These are phyloP conservation scores for Bryum argenteum DNA, from an alignment of 225 moss, liverwort and hornwort genomes.

Conservation along the genomic window DNA sequence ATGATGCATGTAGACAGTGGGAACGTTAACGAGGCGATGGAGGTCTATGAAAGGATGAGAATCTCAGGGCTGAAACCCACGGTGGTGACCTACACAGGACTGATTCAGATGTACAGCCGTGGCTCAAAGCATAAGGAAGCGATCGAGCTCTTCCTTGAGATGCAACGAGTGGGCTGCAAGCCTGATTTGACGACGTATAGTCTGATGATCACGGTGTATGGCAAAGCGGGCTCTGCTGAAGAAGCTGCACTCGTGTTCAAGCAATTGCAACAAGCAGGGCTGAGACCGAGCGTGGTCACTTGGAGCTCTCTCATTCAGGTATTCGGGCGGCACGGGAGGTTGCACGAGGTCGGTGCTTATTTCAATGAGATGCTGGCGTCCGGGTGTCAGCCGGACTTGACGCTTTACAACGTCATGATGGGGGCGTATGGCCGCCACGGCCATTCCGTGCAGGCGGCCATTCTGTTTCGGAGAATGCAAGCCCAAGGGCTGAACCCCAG, in stretches of 20 bases:
- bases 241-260: conserved; percentile 73
- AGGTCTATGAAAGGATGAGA: conserved; percentile 50
- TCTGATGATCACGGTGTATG: conserved; percentile 72
- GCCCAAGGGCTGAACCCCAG: conserved; percentile 70
- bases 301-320: conserved; percentile 94
- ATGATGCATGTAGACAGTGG: conserved; percentile 63
- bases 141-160: conserved; percentile 60
- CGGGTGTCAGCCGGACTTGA: conserved; percentile 72
- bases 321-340: conserved; percentile 65
- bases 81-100: conserved; percentile 72
- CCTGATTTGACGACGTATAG: conserved; percentile 77
- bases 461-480: conserved; percentile 83
- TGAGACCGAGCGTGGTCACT: conserved; percentile 67
- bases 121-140: conserved; percentile 62
- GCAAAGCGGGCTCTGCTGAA: conserved; percentile 61
- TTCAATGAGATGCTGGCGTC: conserved; percentile 78
- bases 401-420: conserved; percentile 75
- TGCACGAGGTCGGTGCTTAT: conserved; percentile 62
- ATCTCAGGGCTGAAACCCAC: conserved; percentile 65
- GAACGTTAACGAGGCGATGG: conserved; percentile 61
- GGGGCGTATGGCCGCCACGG: conserved; percentile 67
- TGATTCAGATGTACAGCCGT: conserved; percentile 78
- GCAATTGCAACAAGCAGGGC: conserved; percentile 62
- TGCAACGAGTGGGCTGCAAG: conserved; percentile 66
- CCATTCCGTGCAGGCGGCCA: conserved; percentile 80